A percentile compares a stretch with the other conserved stretches of the same genome.
phyloP scores from a whole-genome alignment of 768 basidiomycete species.

The Saitozyma sp. region DNA sequence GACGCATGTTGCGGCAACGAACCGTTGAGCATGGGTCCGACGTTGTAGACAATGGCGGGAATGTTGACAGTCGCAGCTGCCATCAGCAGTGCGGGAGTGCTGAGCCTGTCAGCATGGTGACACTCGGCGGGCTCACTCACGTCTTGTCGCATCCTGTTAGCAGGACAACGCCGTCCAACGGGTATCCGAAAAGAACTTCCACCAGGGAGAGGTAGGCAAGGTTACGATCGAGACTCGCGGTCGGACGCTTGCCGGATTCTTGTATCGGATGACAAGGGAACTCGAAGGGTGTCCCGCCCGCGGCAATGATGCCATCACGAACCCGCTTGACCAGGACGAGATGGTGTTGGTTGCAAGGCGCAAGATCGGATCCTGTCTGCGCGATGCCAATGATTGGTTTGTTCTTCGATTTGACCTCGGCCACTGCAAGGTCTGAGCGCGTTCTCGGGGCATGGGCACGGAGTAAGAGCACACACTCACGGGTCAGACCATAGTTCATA shows the following conservation, averaged over 20 bases:
- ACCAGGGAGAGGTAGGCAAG: slow-evolving; percentile 47
- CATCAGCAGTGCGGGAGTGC: slow-evolving; percentile 47
- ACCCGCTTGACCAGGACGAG: slow-evolving; percentile 49
- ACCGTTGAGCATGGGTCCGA: slow-evolving; percentile 51
- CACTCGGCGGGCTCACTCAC: slow-evolving; percentile 14
- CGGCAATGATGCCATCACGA: slow-evolving; percentile 49
- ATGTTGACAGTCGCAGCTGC: slow-evolving; percentile 50
- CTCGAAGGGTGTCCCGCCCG: slow-evolving; percentile 51
- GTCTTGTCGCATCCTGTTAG: slow-evolving; percentile 47
- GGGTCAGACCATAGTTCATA: slow-evolving; percentile 38
- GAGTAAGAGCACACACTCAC: slow-evolving; percentile 10
- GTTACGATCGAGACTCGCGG: slow-evolving; percentile 49
- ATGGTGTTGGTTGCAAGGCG: slow-evolving; percentile 50
- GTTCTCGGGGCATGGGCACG: background rate
- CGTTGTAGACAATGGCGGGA: slow-evolving; percentile 49
- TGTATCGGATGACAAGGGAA: slow-evolving; percentile 53
- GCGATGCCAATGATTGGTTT: slow-evolving; percentile 49
- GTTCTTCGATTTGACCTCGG: slow-evolving; percentile 22
- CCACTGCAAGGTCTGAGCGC: slow-evolving; percentile 6
- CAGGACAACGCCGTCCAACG: slow-evolving; percentile 51
- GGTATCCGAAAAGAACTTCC: slow-evolving; percentile 50
- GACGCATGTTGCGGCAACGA: background rate
- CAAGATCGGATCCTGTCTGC: slow-evolving; percentile 49
- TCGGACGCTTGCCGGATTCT: slow-evolving; percentile 50
- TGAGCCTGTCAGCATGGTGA: slow-evolving; percentile 7